These are phyloP conservation scores for Aaosphaeria pasadenensis DNA, from an alignment of 2,329 filamentous ascomycete species.

Conservation along the genomic window DNA sequence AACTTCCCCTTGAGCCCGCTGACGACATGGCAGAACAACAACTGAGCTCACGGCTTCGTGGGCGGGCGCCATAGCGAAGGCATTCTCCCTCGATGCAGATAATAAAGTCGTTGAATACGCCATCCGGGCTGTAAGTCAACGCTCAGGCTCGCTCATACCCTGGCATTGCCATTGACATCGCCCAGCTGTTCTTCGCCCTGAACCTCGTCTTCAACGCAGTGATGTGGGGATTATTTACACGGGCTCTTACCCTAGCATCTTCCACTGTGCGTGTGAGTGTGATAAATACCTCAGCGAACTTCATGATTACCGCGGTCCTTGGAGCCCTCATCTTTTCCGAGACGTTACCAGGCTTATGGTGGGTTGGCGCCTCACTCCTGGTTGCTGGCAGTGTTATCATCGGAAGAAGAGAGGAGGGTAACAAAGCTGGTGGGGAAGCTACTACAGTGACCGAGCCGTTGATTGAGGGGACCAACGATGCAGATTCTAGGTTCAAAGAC, in stretches of 20 bases:
- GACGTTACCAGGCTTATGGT: constrained; percentile 70
- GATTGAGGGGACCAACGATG: constrained; percentile 12
- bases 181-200: constrained; percentile 68
- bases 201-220: constrained; percentile 74
- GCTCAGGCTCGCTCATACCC: background rate
- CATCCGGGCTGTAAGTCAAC: constrained; percentile 49
- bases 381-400: constrained; percentile 78
- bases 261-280: constrained; percentile 79
- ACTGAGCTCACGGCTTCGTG: constrained; percentile 57
- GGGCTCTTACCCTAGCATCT: constrained; percentile 68
- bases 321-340: constrained; percentile 71
- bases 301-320: constrained; percentile 72
- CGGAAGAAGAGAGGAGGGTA: constrained; percentile 62
- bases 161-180: constrained; percentile 2
- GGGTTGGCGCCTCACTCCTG: constrained; percentile 68
- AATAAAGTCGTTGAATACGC: constrained; percentile 51
- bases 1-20: background rate
- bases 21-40: constrained; percentile 49
- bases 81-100: constrained; percentile 45
- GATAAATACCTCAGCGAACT: constrained; percentile 80
- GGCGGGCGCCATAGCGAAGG: constrained; percentile 47
- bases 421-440: constrained; percentile 26
- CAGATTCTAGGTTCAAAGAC: constrained; percentile 35
- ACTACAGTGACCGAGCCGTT: constrained; percentile 18
- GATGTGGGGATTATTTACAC: constrained; percentile 84